Percentiles rank a stretch among this genome's conserved stretches.
phyloP scores from a whole-genome alignment of 1,139 yeast species.

The Blastobotrys persicus region DNA sequence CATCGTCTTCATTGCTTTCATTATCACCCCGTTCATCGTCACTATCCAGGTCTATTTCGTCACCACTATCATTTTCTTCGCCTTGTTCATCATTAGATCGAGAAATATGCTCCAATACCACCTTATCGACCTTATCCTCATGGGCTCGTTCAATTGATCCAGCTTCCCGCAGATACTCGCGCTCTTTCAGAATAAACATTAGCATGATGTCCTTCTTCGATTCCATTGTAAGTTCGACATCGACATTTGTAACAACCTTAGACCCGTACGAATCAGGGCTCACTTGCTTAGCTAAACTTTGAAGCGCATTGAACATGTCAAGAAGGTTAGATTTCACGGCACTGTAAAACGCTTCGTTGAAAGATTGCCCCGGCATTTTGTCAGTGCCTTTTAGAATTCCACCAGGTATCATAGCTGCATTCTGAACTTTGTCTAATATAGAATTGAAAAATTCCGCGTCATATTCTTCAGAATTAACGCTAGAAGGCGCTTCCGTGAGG shows the following conservation, averaged over 20 bases:
- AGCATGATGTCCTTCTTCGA: constrained; percentile 22
- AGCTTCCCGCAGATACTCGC: constrained; percentile 18
- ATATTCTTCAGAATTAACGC: constrained; percentile 1
- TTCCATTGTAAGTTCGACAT: constrained; percentile 12
- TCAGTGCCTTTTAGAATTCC: neutral
- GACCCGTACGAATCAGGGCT: constrained; percentile 13
- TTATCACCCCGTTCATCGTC: constrained; percentile 10
- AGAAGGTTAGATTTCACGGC: constrained; percentile 18
- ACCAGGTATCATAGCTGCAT: neutral
- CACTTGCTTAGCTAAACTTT: constrained; percentile 16
- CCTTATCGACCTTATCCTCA: constrained; percentile 17
- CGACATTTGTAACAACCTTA: constrained; percentile 11
- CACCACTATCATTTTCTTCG: constrained; percentile 12
- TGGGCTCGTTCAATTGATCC: constrained; percentile 17
- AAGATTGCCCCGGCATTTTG: neutral
- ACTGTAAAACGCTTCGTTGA: constrained; percentile 10
- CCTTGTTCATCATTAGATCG: constrained; percentile 11
- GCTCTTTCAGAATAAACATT: constrained; percentile 26
- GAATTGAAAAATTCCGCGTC: constrained; percentile 8
- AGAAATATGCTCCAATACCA: constrained; percentile 14
- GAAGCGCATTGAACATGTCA: constrained; percentile 20
- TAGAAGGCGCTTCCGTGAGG: constrained; percentile 1
- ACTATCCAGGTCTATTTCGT: constrained; percentile 13
- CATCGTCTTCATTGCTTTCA: constrained; percentile 10
- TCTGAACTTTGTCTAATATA: constrained; percentile 2